These are phyloP conservation scores for Coemansia reversa DNA, from an alignment of 192 early-diverging fungal genomes.

Conservation along the genomic window DNA sequence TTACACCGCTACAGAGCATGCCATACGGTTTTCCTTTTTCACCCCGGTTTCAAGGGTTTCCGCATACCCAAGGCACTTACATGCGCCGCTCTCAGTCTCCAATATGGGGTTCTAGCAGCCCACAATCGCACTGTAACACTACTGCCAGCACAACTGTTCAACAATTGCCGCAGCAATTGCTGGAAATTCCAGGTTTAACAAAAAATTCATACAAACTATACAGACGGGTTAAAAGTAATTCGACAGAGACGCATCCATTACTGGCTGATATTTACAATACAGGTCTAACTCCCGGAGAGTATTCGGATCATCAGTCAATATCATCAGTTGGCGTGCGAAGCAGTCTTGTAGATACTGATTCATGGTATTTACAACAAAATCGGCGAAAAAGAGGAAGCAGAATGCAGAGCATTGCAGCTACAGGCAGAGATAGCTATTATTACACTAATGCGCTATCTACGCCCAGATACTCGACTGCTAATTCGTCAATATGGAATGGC, in stretches of 20 bases:
- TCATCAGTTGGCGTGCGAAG: conserved; percentile 26
- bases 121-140: not conserved
- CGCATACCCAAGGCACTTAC: not conserved
- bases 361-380: conserved; percentile 13
- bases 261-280: not conserved
- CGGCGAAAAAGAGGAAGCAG: conserved; percentile 13
- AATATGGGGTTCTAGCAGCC: not conserved
- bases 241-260: not conserved
- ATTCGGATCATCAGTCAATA: conserved; percentile 4
- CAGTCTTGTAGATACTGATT: conserved; percentile 20
- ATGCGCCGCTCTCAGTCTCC: not conserved
- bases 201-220: not conserved
- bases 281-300: not conserved
- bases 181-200: not conserved
- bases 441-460: not conserved
- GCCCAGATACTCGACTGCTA: conserved; percentile 4
- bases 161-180: not conserved
- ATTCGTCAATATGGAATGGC: conserved; percentile 7
- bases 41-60: not conserved
- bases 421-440: conserved; percentile 25
- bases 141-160: not conserved
- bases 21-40: not conserved
- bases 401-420: conserved; percentile 43
- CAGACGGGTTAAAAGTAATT: not conserved
- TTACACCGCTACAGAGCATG: not conserved